Evolutionary conservation across 1,284 basidiomycete species (phyloP).

Genomic region (Puccinia sorghi): DNA sequence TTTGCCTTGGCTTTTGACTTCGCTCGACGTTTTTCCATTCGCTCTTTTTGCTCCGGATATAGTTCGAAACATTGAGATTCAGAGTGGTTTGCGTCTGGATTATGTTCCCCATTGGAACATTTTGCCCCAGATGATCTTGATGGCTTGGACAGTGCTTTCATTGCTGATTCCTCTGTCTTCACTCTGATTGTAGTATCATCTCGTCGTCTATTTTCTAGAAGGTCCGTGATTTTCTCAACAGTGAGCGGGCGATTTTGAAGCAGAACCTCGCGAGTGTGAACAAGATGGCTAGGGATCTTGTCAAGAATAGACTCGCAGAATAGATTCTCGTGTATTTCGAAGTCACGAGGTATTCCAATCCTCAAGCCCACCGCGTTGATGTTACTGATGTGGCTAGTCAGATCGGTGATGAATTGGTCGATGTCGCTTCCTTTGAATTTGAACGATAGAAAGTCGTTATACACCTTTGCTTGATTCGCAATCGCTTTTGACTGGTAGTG

Average conservation of each 20-base stretch:
- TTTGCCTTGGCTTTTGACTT: neutral
- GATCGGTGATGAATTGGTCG: neutral
- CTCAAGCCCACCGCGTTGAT: neutral
- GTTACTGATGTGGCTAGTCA: neutral
- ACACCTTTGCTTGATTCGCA: neutral
- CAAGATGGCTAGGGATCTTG: neutral
- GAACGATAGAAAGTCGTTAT: neutral
- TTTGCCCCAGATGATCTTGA: neutral
- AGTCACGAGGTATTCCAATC: neutral
- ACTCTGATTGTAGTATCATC: neutral
- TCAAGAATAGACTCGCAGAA: neutral
- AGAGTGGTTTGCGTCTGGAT: slow-evolving; percentile 4
- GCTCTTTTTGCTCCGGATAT: neutral
- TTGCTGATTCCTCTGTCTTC: neutral
- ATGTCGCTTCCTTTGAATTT: neutral
- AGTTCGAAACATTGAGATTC: neutral
- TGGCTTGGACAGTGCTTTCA: neutral
- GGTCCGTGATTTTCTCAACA: neutral
- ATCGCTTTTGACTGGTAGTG: neutral
- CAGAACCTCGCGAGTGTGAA: too few species aligned
- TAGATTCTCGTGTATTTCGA: neutral
- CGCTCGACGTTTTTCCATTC: neutral
- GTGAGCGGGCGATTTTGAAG: neutral
- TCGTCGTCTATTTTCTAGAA: neutral
- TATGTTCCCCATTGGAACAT: slow-evolving; percentile 3